These are phyloP conservation scores for Penicillium daleae DNA, from an alignment of 495 filamentous ascomycete species.

Conservation along the genomic window DNA sequence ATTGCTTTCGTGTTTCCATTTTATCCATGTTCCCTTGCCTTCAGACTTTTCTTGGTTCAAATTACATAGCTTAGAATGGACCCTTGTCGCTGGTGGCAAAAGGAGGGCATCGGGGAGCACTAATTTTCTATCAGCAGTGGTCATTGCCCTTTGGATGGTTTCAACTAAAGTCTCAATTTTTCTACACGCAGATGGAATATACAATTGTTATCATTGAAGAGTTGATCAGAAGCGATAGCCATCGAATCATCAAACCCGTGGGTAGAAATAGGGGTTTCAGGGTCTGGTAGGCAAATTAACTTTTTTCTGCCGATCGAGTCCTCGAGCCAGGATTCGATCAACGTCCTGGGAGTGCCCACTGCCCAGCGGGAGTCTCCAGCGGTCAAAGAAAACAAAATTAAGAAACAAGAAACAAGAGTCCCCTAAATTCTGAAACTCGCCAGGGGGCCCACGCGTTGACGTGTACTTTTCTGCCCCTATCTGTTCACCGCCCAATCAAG, in stretches of 20 bases:
- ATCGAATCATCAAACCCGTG: background rate
- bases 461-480: constrained; percentile 9
- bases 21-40: too few relatives aligned
- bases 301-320: background rate
- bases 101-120: too few relatives aligned
- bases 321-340: background rate
- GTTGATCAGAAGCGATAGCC: background rate
- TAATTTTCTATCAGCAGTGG: background rate
- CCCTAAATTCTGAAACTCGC: constrained; percentile 19
- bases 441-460: constrained; percentile 26
- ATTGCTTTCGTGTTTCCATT: too few relatives aligned
- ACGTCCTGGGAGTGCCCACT: background rate
- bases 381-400: background rate
- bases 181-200: background rate
- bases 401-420: constrained; percentile 3
- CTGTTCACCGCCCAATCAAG: constrained; percentile 24
- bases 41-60: too few relatives aligned
- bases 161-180: background rate
- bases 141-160: background rate
- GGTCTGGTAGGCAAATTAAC: constrained; percentile 1
- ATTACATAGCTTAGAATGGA: too few relatives aligned
- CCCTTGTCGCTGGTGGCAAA: too few relatives aligned
- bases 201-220: background rate
- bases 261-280: constrained; percentile 1
- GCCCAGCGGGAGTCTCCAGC: background rate